A percentile compares a stretch with the other conserved stretches of the same genome.
phyloP scores from a whole-genome alignment of 352 stramenopile genomes.

The Thalassiosira mediterranea region DNA sequence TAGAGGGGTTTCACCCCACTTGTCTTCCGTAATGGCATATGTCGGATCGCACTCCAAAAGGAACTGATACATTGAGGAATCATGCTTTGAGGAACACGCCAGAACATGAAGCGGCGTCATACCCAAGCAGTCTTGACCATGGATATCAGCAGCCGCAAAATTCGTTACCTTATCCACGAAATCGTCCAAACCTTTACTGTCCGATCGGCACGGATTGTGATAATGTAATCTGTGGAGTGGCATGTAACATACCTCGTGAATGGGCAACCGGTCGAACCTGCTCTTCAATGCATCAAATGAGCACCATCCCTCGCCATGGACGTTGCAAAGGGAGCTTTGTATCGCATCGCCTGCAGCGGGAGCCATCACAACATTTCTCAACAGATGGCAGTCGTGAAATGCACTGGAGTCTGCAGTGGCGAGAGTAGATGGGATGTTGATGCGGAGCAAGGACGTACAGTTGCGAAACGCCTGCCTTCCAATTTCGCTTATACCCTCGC shows the following conservation, averaged over 20 bases:
- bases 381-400: not conserved
- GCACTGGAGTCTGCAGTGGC: not conserved
- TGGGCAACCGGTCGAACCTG: constrained; percentile 13
- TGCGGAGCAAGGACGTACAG: constrained; percentile 4
- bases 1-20: constrained; percentile 4
- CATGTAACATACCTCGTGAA: constrained; percentile 10
- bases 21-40: constrained; percentile 1
- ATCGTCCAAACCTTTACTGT: not conserved
- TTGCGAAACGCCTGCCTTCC: not conserved
- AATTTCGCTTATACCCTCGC: constrained; percentile 10
- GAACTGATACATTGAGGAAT: not conserved
- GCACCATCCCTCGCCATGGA: not conserved
- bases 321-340: not conserved
- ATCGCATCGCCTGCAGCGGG: not conserved
- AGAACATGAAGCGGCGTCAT: constrained; percentile 17
- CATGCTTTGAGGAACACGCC: not conserved
- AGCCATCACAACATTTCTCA: constrained; percentile 7
- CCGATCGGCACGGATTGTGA: not conserved
- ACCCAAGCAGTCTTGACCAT: constrained; percentile 14
- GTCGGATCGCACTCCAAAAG: not conserved
- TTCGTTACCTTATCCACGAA: no score
- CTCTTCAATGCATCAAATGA: not conserved
- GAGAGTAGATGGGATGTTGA: constrained; percentile 11
- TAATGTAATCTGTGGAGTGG: no score
- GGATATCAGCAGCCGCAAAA: no score